These are phyloP conservation scores for Litsea cubeba DNA, from an alignment of 164 flowering plant genomes.

Conservation along the genomic window DNA sequence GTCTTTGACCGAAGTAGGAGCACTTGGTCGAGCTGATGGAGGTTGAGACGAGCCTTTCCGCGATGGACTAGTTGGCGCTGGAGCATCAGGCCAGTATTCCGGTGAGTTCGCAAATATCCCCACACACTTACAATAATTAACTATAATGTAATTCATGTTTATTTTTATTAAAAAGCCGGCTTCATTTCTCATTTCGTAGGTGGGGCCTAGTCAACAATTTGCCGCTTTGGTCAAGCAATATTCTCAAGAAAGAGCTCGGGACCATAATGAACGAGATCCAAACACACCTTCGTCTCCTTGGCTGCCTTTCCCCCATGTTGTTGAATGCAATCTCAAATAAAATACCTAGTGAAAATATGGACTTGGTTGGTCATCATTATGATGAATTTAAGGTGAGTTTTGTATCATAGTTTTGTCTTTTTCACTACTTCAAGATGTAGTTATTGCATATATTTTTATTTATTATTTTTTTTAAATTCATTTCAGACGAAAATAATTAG, in stretches of 20 bases:
- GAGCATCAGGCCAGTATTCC: too few relatives aligned
- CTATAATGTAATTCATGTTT: neutral
- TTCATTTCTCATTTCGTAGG: conserved; percentile 14
- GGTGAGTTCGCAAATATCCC: too few relatives aligned
- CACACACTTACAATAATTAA: neutral
- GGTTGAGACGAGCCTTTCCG: too few relatives aligned
- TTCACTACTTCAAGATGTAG: neutral
- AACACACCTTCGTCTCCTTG: conserved; percentile 68
- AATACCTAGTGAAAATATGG: conserved; percentile 47
- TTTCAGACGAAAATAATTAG: conserved; percentile 44
- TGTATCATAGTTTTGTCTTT: neutral
- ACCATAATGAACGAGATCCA: too few relatives aligned
- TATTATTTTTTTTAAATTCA: neutral
- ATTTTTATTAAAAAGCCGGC: too few relatives aligned
- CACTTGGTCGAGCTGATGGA: too few relatives aligned
- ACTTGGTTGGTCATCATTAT: conserved; percentile 36
- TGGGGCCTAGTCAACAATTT: conserved; percentile 7
- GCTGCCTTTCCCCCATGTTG: conserved; percentile 83
- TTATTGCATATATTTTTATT: neutral
- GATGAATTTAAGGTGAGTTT: conserved; percentile 48
- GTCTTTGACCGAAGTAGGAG: too few relatives aligned
- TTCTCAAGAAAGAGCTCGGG: conserved; percentile 19
- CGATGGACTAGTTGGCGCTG: too few relatives aligned
- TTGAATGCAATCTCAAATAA: conserved; percentile 61
- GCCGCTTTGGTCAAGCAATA: conserved; percentile 15